A percentile compares a stretch with the other conserved stretches of the same genome.
Conservation (phyloP, 108 stramenopile species). For the Conticribra weissflogii region DNA sequence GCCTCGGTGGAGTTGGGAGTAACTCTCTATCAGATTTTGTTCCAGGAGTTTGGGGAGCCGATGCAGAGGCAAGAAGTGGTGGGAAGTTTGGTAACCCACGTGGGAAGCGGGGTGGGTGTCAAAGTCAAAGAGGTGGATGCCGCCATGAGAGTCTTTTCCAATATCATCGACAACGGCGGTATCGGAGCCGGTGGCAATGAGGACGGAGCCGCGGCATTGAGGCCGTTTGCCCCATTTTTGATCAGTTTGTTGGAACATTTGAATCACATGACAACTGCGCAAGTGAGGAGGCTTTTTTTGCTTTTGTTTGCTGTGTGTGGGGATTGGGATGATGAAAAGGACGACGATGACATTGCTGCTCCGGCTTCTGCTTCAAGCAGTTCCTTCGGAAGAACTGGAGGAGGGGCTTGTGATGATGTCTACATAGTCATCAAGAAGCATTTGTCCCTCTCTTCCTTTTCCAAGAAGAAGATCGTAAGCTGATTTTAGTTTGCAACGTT, state of each 20-base stretch:
- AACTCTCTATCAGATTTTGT: constrained; percentile 42
- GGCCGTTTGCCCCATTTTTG: constrained; percentile 50
- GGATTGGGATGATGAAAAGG: constrained; percentile 34
- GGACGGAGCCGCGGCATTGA: constrained; percentile 30
- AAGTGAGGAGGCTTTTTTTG: constrained; percentile 49
- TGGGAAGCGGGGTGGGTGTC: constrained; percentile 40
- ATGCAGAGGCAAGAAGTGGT: constrained; percentile 39
- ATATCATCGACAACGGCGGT: constrained; percentile 27
- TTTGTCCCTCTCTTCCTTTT: constrained; percentile 25
- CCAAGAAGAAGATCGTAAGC: constrained; percentile 47
- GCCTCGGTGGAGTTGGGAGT: constrained; percentile 41
- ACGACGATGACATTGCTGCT: constrained; percentile 13
- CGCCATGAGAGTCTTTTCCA: constrained; percentile 49
- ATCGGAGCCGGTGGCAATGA: constrained; percentile 1
- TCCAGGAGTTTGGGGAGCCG: constrained; percentile 48
- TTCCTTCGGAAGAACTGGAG: constrained; percentile 11
- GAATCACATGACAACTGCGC: constrained; percentile 43
- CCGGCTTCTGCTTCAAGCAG: neutral
- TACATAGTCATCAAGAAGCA: constrained; percentile 55
- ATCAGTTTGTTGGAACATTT: constrained; percentile 48
- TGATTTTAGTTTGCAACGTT: neutral
- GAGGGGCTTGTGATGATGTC: constrained; percentile 44
- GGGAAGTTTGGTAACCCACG: constrained; percentile 40
- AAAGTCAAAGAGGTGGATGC: constrained; percentile 51
- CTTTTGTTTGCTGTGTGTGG: constrained; percentile 49